Evolutionary conservation across 2,329 filamentous ascomycete genomes (phyloP), one percentile per base, ranked within the genome.

Genomic region (Fusarium sp.): DNA sequence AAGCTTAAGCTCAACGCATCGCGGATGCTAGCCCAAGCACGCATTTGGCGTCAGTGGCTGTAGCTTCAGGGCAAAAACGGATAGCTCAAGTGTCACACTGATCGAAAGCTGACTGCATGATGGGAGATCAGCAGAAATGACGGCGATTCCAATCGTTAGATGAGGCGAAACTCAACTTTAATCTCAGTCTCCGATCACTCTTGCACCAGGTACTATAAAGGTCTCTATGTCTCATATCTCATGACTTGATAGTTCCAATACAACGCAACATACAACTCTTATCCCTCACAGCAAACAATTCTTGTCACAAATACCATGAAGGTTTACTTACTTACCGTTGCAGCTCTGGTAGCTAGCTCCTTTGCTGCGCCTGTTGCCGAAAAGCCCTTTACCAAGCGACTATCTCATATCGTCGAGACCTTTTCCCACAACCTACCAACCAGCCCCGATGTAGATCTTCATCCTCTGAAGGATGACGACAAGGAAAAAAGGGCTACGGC

Each of bases 11-110:
- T 43, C 11, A 32, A 33, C 13, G 2, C 20, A 47, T 19, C 17
- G 22, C 8, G 6, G 11, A 33, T 5, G 1, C 7, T 13, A 6
- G 2, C n/a, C 4, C n/a, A 62, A 56, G 14, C 39, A 59, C 17
- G 20, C 7, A 22, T 28, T 19, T 40, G 14, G 11, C 52, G 52
- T 52, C 20, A 50, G 61, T 8, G 59, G 61, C 59, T 11, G 22
- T 15, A 3, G 7, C 6, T 7, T 3, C 9, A 19, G 5, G 1
- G 24, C 1, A 9, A 6, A 15, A 32, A 8, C n/a, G 19, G 32
- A 11, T 24, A 35, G 30, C n/a, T 15, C 19, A 9, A 11, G 22
- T 50, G 35, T 40, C 48, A 50, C n/a, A 28, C 6, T 9, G 10
- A 14, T 51, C 7, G 17, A 7, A 10, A 33, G 22, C 20, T 44